Percentiles rank a stretch among this genome's conserved stretches.
Evolutionary conservation across 169 alveolate species (phyloP).

Genomic region (Eimeria necatrix): DNA sequence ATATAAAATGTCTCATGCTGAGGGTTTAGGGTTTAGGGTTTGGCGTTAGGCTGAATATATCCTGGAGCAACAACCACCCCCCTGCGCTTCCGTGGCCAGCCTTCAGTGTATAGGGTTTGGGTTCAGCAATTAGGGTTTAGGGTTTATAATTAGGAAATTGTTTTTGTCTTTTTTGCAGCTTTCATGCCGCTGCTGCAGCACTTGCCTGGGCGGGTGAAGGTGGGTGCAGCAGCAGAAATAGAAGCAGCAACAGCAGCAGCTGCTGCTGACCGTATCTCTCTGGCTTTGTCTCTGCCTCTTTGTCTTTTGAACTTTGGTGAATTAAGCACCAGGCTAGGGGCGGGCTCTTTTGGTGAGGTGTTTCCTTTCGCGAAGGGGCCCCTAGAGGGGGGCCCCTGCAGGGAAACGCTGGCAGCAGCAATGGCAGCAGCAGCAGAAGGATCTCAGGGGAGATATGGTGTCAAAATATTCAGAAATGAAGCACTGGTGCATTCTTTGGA

Average conservation of each 20-base stretch:
- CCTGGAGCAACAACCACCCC: not conserved
- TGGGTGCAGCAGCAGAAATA: not conserved
- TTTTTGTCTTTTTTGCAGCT: not conserved
- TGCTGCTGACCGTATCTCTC: not conserved
- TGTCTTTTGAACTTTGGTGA: not conserved
- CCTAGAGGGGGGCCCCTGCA: not conserved
- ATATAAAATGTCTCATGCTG: too few relatives aligned
- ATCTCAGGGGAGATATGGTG: not conserved
- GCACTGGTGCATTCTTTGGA: not conserved
- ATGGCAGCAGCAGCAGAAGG: constrained; percentile 22
- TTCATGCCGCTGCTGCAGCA: not conserved
- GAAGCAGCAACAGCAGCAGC: constrained; percentile 29
- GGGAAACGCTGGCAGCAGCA: not conserved
- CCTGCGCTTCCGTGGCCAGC: not conserved
- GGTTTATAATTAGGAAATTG: not conserved
- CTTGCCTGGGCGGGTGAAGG: constrained; percentile 5
- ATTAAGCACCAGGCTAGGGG: not conserved
- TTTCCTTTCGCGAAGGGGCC: not conserved
- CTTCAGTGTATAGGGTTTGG: not conserved
- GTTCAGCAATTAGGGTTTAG: not conserved
- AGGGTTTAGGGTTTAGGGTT: too few relatives aligned
- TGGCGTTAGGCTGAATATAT: too few relatives aligned
- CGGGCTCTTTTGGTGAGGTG: constrained; percentile 23
- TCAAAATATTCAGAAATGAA: not conserved
- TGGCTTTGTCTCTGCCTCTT: not conserved